phyloP scores from a whole-genome alignment of 176 grass and related monocot genomes.

The Carex cristatella region DNA sequence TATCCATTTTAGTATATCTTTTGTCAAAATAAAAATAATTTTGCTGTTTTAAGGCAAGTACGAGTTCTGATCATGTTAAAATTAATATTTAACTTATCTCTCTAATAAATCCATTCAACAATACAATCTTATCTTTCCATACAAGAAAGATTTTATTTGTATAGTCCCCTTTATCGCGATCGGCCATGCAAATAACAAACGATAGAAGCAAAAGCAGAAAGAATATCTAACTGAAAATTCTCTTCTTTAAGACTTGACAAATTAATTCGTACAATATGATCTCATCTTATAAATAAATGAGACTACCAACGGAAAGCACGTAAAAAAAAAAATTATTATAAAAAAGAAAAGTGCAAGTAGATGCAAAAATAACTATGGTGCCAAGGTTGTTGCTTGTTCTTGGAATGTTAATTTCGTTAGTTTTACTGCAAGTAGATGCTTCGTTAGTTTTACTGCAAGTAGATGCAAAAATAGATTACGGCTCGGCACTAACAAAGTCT shows the following conservation, averaged over 20 bases:
- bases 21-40: background rate
- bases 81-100: background rate
- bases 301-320: background rate
- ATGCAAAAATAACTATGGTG: background rate
- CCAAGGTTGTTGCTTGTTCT: background rate
- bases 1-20: background rate
- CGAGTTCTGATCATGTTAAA: background rate
- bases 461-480: conserved; percentile 24
- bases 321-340: too few species aligned
- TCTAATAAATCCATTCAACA: background rate
- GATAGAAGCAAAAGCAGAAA: background rate
- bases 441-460: background rate
- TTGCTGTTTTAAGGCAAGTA: background rate
- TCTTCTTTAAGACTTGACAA: too few species aligned
- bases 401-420: background rate
- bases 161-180: background rate
- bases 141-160: background rate
- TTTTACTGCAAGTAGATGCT: background rate
- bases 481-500: conserved; percentile 39
- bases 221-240: background rate
- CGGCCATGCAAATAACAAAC: background rate
- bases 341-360: too few species aligned
- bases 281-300: too few species aligned
- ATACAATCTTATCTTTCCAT: background rate
- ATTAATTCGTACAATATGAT: too few species aligned